Evolutionary conservation across 1,284 basidiomycete genomes (phyloP), one percentile per base, ranked within the genome.

Genomic region (Meripilus lineatus): DNA sequence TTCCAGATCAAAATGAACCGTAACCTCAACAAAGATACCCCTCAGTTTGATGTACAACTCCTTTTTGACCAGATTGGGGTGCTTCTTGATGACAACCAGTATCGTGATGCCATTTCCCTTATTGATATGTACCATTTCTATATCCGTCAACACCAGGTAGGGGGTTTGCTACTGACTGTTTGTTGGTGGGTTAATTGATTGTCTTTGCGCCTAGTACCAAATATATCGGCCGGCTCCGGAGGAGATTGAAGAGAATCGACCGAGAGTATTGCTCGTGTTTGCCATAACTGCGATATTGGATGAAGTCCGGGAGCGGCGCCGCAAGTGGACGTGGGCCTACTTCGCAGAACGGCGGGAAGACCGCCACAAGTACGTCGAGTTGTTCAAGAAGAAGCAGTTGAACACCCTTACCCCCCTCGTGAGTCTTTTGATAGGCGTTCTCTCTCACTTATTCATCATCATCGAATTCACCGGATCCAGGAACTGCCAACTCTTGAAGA

Each of bases 41-140:
- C 94, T 17, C 88, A 88, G 46, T 91, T 91, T 54, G 94, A 99
- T 57, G 80, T 92, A 1, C 84, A 93, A 58, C 75, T 99, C 22
- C 70, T 89, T 15, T 99, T 99, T 61, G 85, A 97, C 56, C 92
- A 98, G 65, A 93, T 99, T 44, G 94, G 89, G 5, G 84, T 99
- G 46, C 79, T 88, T 10, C 70, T 99, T 46, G 95, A 99, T 61
- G 84, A 93, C 53, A 82, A 95, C 54, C 97, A 99, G 66, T 99
- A 99, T 63, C 82, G 93, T 37, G 93, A 99, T 64, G 83, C 80
- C 11, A 90, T 99, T 50, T 95, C 91, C 17, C 79, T 99, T 42
- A 74, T 94, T 49, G 95, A 99, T 63, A 92, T 98, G 74, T 98
- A 97, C 67, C 95, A 99, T 62, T 89, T 99, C 52, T 98, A 95